Evolutionary conservation across 75 land plant species (phyloP).

Genomic region (Pinus taeda): DNA sequence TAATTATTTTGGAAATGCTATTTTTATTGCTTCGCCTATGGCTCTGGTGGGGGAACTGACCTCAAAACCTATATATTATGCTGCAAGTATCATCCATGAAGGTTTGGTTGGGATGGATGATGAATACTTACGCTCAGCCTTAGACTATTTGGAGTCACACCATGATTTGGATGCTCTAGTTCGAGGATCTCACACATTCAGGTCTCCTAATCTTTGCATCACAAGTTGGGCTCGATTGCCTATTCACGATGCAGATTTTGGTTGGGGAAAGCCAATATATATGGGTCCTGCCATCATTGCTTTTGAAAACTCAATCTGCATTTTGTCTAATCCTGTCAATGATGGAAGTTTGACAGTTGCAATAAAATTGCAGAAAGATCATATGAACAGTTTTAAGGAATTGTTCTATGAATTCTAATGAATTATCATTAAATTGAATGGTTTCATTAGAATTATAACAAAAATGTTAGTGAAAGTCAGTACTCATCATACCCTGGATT

Average conservation of each 20-base stretch:
- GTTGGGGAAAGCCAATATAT: conserved; percentile 70
- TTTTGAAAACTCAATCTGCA: conserved; percentile 48
- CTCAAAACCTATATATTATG: conserved; percentile 8
- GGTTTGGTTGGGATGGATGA: conserved; percentile 23
- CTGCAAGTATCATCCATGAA: conserved; percentile 27
- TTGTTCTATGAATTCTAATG: conserved; percentile 24
- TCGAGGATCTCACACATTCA: conserved; percentile 52
- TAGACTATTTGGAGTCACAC: conserved; percentile 49
- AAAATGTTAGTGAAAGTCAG: too few species aligned
- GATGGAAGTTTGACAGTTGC: conserved; percentile 65
- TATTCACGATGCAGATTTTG: conserved; percentile 70
- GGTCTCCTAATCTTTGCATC: conserved; percentile 60
- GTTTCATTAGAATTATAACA: too few species aligned
- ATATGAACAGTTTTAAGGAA: conserved; percentile 53
- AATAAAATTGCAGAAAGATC: conserved; percentile 46
- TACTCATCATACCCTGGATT: too few species aligned
- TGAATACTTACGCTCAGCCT: conserved; percentile 46
- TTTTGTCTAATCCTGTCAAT: conserved; percentile 44
- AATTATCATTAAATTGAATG: too few species aligned
- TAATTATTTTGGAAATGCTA: conserved; percentile 58
- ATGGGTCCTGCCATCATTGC: conserved; percentile 47
- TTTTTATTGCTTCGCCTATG: conserved; percentile 53
- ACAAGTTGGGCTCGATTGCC: conserved; percentile 65
- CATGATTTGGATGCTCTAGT: conserved; percentile 45
- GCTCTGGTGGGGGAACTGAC: conserved; percentile 34